phyloP scores from a whole-genome alignment of 805 yeast species.

The Wickerhamomyces chaumierensis region DNA sequence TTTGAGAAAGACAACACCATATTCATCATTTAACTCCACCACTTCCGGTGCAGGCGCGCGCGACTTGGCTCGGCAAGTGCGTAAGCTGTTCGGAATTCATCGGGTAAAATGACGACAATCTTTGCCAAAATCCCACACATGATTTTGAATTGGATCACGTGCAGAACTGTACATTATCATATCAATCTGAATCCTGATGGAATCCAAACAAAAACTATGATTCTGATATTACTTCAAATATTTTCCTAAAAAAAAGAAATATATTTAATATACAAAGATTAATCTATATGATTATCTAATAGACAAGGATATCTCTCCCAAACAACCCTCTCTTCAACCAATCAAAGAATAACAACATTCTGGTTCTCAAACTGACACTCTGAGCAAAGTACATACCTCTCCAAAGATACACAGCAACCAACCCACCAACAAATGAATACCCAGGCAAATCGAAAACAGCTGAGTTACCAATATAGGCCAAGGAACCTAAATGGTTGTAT shows the following conservation, averaged over 20 bases:
- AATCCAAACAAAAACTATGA: no score
- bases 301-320: constrained; percentile 36
- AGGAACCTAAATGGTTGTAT: constrained; percentile 53
- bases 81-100: no score
- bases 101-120: no score
- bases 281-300: neutral
- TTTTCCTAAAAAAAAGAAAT: neutral
- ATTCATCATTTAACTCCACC: no score
- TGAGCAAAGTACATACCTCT: constrained; percentile 61
- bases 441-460: constrained; percentile 62
- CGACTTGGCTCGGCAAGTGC: no score
- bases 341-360: constrained; percentile 54
- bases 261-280: neutral
- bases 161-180: no score
- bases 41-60: no score
- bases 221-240: no score
- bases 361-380: constrained; percentile 51
- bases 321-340: constrained; percentile 55
- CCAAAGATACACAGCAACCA: constrained; percentile 65
- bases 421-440: constrained; percentile 51
- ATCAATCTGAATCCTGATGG: no score
- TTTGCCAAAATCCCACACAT: no score
- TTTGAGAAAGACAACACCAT: no score
- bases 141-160: no score
- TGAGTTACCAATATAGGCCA: constrained; percentile 60